phyloP scores from a whole-genome alignment of 768 basidiomycete species.

The Serpula lacrymans region DNA sequence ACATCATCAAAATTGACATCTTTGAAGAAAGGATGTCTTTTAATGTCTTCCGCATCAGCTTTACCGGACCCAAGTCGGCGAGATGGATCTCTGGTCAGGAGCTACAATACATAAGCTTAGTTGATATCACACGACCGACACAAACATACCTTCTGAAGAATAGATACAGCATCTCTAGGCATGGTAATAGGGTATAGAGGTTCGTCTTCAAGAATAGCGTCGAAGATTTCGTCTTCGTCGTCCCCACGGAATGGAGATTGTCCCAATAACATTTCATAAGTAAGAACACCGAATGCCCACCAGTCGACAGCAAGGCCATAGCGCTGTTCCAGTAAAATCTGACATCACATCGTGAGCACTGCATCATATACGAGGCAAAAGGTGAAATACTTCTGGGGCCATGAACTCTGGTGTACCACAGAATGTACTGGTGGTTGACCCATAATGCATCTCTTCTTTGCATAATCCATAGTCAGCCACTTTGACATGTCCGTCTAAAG shows the following conservation, averaged over 20 bases:
- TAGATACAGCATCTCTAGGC: conserved; percentile 95
- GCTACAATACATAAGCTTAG: conserved; percentile 41
- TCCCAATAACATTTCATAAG: conserved; percentile 97
- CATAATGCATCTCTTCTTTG: conserved; percentile 99
- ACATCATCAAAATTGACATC: conserved; percentile 97
- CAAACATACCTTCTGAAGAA: conserved; percentile 78
- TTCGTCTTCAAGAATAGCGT: conserved; percentile 98
- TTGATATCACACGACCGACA: not conserved
- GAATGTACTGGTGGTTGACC: conserved; percentile 95
- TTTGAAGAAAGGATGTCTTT: conserved; percentile 97
- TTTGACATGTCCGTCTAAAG: conserved; percentile 96
- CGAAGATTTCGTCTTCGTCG: conserved; percentile 99
- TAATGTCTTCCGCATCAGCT: conserved; percentile 95
- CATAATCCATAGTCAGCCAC: conserved; percentile 99
- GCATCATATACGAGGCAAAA: not conserved
- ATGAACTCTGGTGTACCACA: conserved; percentile 99
- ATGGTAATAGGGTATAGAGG: conserved; percentile 98
- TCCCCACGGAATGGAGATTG: conserved; percentile 99
- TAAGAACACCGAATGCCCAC: conserved; percentile 99
- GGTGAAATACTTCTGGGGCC: conserved; percentile 85
- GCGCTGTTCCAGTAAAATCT: conserved; percentile 99
- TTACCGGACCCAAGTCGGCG: conserved; percentile 91
- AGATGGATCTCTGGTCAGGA: conserved; percentile 87
- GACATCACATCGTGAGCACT: not conserved
- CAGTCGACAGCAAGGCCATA: conserved; percentile 99